Conservation (phyloP, 2,329 filamentous ascomycete species). For the Aspergillus calidoustus region DNA sequence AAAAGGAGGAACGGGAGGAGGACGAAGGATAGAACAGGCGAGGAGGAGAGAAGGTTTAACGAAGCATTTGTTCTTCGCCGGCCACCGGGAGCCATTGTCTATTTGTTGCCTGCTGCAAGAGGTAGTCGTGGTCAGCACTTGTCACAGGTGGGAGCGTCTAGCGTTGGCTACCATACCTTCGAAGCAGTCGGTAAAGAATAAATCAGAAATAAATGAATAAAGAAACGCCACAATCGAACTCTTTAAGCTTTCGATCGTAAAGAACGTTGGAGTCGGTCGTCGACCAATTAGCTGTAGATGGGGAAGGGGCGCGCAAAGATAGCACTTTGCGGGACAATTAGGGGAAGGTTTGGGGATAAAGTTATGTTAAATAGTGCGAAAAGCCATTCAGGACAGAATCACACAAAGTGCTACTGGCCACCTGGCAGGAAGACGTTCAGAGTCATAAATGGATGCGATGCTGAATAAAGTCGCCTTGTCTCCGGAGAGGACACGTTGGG, state of each 20-base stretch:
- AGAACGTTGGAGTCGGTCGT: not conserved
- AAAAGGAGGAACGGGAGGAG: slow-evolving; percentile 57
- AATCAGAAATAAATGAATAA: not conserved
- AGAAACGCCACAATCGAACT: not conserved
- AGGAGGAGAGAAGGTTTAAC: slow-evolving; percentile 25
- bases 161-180: slow-evolving; percentile 10
- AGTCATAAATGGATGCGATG: slow-evolving; percentile 16
- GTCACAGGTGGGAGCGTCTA: not conserved
- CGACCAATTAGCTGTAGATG: slow-evolving; percentile 6
- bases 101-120: slow-evolving; percentile 27
- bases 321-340: slow-evolving; percentile 5
- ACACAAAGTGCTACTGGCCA: slow-evolving; percentile 35
- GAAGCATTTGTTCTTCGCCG: slow-evolving; percentile 31
- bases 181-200: slow-evolving; percentile 11
- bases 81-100: slow-evolving; percentile 39
- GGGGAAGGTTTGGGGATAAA: not conserved
- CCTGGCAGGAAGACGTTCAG: slow-evolving; percentile 35
- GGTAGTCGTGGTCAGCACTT: not conserved
- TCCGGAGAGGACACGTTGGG: slow-evolving; percentile 32
- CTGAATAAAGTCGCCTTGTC: slow-evolving; percentile 16
- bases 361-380: slow-evolving; percentile 21
- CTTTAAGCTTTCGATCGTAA: not conserved
- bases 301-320: not conserved
- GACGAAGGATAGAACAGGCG: slow-evolving; percentile 47
- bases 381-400: slow-evolving; percentile 35